phyloP scores from a whole-genome alignment of 1,284 basidiomycete genomes.

The Ustilago lituana region DNA sequence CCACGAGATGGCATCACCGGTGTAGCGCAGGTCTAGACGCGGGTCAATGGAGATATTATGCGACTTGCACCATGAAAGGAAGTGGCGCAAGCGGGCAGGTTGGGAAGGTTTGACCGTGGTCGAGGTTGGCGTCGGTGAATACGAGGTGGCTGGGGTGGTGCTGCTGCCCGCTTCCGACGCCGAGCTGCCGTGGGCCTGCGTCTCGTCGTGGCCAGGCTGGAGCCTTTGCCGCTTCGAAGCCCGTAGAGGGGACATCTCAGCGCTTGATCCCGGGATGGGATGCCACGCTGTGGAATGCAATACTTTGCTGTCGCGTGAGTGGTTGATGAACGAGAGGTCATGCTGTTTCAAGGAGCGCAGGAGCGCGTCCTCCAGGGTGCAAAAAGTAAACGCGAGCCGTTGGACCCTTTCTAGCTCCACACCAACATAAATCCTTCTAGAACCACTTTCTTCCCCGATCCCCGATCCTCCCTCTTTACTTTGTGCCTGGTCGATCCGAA shows the following conservation, averaged over 20 bases:
- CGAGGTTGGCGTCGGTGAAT: neutral
- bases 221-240: neutral
- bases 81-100: slow-evolving; percentile 2
- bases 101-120: neutral
- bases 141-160: slow-evolving; percentile 11
- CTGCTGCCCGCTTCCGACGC: too few species aligned
- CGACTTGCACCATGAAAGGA: slow-evolving; percentile 21
- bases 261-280: neutral
- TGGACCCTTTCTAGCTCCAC: slow-evolving; percentile 12
- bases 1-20: slow-evolving; percentile 19
- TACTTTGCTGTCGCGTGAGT: too few species aligned
- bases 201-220: neutral
- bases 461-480: too few species aligned
- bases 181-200: neutral
- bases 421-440: too few species aligned
- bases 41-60: slow-evolving; percentile 13
- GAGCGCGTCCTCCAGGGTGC: slow-evolving; percentile 18
- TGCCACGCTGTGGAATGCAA: too few species aligned
- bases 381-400: slow-evolving; percentile 4
- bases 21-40: slow-evolving; percentile 18
- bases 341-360: neutral
- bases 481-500: too few species aligned
- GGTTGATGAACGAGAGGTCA: neutral
- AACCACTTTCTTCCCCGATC: too few species aligned
- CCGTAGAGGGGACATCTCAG: neutral